Conservation (phyloP, 1,139 yeast genomes). For the Zygosaccharomyces sapae region DNA sequence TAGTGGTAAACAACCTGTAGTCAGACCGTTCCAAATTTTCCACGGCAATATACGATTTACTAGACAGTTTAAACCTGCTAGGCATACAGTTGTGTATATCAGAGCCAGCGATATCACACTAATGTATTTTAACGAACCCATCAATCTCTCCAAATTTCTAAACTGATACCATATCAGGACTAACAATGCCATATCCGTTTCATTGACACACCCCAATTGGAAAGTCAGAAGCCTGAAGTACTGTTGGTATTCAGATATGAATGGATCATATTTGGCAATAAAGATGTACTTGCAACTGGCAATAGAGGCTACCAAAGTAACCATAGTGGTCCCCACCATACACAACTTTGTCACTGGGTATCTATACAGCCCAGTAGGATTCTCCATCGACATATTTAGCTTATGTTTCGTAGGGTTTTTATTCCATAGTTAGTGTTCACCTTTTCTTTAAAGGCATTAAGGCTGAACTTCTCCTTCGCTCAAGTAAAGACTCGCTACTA, state of each 20-base stretch:
- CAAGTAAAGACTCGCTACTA: background rate
- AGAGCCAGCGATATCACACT: conserved; percentile 27
- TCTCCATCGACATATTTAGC: conserved; percentile 29
- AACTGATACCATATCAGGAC: conserved; percentile 34
- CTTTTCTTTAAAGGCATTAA: no score
- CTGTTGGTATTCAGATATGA: conserved; percentile 30
- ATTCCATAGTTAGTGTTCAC: background rate
- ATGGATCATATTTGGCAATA: conserved; percentile 31
- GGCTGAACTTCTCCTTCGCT: no score
- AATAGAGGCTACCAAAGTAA: conserved; percentile 32
- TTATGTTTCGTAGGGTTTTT: background rate
- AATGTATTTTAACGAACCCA: conserved; percentile 34
- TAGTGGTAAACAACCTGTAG: conserved; percentile 31
- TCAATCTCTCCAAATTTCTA: conserved; percentile 30
- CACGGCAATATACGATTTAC: conserved; percentile 21
- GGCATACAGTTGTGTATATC: conserved; percentile 24
- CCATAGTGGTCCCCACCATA: conserved; percentile 26
- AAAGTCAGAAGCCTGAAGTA: conserved; percentile 28
- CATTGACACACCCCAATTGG: conserved; percentile 32
- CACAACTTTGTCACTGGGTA: conserved; percentile 32
- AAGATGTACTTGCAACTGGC: conserved; percentile 30
- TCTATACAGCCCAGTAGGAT: conserved; percentile 29
- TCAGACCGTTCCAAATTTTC: conserved; percentile 27
- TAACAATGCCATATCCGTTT: conserved; percentile 31
- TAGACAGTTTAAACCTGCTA: conserved; percentile 17